Base-by-base conservation (phyloP, 352 stramenopile species). In the Blastocystis sp. region DNA sequence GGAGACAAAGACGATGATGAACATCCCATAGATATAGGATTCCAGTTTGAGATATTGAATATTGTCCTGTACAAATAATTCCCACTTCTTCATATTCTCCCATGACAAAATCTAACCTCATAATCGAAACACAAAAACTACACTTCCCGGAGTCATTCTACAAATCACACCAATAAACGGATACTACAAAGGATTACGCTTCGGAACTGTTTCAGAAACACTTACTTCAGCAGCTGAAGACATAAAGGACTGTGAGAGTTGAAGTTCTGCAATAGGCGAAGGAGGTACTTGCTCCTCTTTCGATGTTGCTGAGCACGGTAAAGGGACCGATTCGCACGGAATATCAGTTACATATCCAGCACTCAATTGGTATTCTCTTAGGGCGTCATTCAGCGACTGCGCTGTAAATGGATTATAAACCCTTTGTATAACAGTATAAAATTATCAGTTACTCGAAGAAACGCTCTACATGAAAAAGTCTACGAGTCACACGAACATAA, bases 121-220 rank as follows among this genome's bases (percentile, higher is more conserved):
- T 20, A 69, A 43, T 66, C 3, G 8, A 50, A 4, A 34, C 29
- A 34, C 9, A 47, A 18, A 23, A 2, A 0, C 34, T 84, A 84
- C 73, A 69, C 73, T 84, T 66, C 73, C 73, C n/a, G 73, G 73
- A 1, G 20, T 64, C 73, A 84, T 84, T 39, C 73, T 84, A 84
- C 47, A 9, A 47, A 50, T 84, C 4, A 84, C 53, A 34, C 53
- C 9, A 20, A 39, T 37, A 29, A 68, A n/a, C 20, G 3, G 3
- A 6, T 29, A 5, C 0, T 53, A 84, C 73, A 84, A 15, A 39
- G 73, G 73, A 66, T 84, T 84, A 18, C 73, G 47, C 39, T 41
- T 75, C 29, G 37, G 63, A 75, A 41, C 5, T 23, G 63, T 23
- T 0, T 39, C 34, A 41, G 6, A 18, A 4, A 75, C 29, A 39